Base-by-base conservation (phyloP, 108 stramenopile species). In the Stephanodiscus minutulus region DNA sequence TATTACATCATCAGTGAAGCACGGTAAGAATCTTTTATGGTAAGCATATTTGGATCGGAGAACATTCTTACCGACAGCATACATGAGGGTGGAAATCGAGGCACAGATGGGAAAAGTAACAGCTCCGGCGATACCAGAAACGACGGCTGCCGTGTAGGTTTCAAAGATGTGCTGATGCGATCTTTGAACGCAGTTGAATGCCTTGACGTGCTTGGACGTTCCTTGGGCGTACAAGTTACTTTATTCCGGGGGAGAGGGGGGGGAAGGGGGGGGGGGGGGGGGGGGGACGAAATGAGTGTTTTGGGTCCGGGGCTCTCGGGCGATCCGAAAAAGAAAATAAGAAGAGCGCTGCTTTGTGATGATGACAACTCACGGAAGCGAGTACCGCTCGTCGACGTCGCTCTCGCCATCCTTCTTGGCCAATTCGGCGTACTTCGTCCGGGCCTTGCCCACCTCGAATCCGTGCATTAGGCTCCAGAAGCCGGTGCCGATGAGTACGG, bases 101-200 rank as follows among this genome's bases (percentile, higher is more conserved):
- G 82, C 55, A 17, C 68, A 63, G 21, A 83, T 69, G 0, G 82
- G 82, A 48, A 70, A 83, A 5, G 68, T 43, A 9, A 83, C 37
- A 8, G 74, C 70, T 12, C 75, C 79, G 9, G 52, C 58, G 20
- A 81, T n/a, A 1, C 68, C 79, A 7, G 61, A 69, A 9, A 77
- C 3, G 13, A 70, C 41, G 4, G 57, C 74, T 3, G 62, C 53
- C 5, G 84, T 74, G 53, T 76, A 86, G 25, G 83, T 86, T 66
- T 86, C 87, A 25, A 86, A 82, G 25, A 86, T 84, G 33, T 88
- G 87, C 55, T 88, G 87, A 64, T 88, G 87, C 11, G 81, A 73
- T 36, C 87, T 58, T 68, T 88, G 85, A 7, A 88, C 50, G 57
- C 82, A 80, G 62, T 88, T 88, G 72, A 88, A 88, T 21, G 82